Evolutionary conservation across 257 asterid species (phyloP), one percentile per base, ranked within the genome.

Genomic region (Petrea volubilis): DNA sequence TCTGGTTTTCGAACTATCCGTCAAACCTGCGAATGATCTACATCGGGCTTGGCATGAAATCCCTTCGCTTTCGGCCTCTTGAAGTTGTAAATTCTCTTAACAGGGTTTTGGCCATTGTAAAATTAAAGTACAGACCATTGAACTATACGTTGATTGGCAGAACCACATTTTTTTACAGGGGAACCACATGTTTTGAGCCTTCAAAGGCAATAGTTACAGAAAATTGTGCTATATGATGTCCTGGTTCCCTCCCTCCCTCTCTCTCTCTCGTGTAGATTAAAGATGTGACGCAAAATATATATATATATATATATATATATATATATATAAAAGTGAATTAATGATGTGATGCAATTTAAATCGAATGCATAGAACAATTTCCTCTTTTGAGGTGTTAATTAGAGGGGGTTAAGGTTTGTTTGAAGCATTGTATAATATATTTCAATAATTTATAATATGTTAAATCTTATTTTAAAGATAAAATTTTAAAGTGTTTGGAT

Each of bases 131-230:
- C n/a, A n/a, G n/a, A n/a, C n/a, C 60, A 43, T 7, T 43, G 67
- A 64, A 55, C 31, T 55, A 9, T n/a, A 51, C 23, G 36, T 25
- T 62, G 49, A 72, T 62, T 7, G 40, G 59, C 34, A 38, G 9
- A 50, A 70, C 67, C 73, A 69, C 77, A 74, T 62, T 21, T 17
- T 73, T 51, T 67, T 62, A 61, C 15, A 62, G 53, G 66, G 67
- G 59, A 77, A 51, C 43, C 67, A 58, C 72, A 46, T 40, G 12
- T 31, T 64, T 21, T 33, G 38, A 73, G 25, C 58, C 64, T 62
- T 36, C 29, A 24, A 62, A 51, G 77, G 63, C 23, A 36, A 53
- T 24, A 3, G 10, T 14, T 8, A 3, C 23, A 60, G 13, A 2
- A 33, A 60, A 46, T 10, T 52, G 43, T 11, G 11, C 63, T n/a